Evolutionary conservation across 257 asterid genomes (phyloP).

Genomic region (Nicotiana obtusifolia): DNA sequence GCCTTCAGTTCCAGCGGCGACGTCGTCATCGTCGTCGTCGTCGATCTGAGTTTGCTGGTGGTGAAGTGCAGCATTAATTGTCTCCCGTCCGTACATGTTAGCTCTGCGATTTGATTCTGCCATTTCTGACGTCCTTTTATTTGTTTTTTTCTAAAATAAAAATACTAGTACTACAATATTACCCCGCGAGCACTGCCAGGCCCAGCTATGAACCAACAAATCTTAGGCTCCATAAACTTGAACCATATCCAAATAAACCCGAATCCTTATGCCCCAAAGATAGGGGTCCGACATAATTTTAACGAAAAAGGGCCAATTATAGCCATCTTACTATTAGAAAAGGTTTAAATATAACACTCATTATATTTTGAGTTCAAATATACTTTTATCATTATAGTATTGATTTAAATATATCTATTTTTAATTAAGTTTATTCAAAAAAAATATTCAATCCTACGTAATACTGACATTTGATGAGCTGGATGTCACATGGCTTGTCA

Average conservation of each 20-base stretch:
- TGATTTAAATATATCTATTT: too few relatives aligned
- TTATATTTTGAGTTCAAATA: too few relatives aligned
- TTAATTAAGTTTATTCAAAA: too few relatives aligned
- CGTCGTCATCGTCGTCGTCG: conserved; percentile 44
- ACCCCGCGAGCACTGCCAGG: neutral
- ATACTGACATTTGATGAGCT: too few relatives aligned
- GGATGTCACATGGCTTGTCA: too few relatives aligned
- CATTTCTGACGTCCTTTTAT: conserved; percentile 4
- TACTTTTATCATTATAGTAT: too few relatives aligned
- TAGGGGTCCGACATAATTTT: neutral
- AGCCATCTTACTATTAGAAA: too few relatives aligned
- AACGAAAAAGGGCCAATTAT: too few relatives aligned
- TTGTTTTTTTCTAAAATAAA: neutral
- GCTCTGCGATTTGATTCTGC: conserved; percentile 6
- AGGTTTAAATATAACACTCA: too few relatives aligned
- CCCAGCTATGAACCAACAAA: neutral
- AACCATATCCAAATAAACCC: conserved; percentile 1
- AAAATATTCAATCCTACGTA: too few relatives aligned
- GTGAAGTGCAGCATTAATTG: conserved; percentile 11
- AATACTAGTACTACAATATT: conserved; percentile 29
- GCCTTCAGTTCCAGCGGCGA: conserved; percentile 21
- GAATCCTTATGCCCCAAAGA: neutral
- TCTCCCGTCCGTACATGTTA: conserved; percentile 17
- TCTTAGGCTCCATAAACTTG: neutral
- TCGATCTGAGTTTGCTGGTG: conserved; percentile 29